Conservation (phyloP, 345 rosid species). For the Camelina sativa region DNA sequence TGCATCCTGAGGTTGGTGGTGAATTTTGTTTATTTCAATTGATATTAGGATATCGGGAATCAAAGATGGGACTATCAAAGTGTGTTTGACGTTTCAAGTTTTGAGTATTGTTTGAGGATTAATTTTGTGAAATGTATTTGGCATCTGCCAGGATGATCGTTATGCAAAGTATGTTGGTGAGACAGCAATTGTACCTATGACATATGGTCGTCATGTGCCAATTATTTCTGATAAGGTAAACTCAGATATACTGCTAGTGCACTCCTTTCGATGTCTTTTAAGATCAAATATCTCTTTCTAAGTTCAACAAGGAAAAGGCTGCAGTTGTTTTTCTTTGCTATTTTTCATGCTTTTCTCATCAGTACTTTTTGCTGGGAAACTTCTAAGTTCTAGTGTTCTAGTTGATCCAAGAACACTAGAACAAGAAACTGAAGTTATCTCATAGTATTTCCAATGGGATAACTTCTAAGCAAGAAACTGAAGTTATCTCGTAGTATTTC, state of each 20-base stretch:
- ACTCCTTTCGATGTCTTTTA: conserved; percentile 13
- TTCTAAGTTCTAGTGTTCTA: conserved; percentile 22
- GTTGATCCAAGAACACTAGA: too few relatives aligned
- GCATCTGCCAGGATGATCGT: conserved; percentile 74
- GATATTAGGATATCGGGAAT: neutral
- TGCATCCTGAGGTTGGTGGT: conserved; percentile 76
- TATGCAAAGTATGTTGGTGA: conserved; percentile 80
- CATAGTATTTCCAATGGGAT: conserved; percentile 1
- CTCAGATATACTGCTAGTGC: conserved; percentile 25
- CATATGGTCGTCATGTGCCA: conserved; percentile 97
- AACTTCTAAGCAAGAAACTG: conserved; percentile 25
- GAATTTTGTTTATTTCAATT: neutral
- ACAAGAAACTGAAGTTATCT: conserved; percentile 26
- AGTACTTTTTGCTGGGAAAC: neutral
- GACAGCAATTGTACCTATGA: conserved; percentile 97
- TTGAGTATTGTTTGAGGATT: conserved; percentile 18
- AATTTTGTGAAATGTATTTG: conserved; percentile 27
- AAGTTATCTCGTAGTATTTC: conserved; percentile 12
- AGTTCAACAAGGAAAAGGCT: conserved; percentile 20
- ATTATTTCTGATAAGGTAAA: conserved; percentile 86
- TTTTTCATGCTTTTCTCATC: conserved; percentile 13
- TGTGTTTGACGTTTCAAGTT: conserved; percentile 13
- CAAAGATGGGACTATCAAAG: conserved; percentile 23
- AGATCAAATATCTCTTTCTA: conserved; percentile 11
- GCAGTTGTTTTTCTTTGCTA: neutral